A percentile compares a stretch with the other conserved stretches of the same genome.
These are phyloP conservation scores for Papilionanthe hybrid DNA, from an alignment of 116 monocot species.

Conservation along the genomic window DNA sequence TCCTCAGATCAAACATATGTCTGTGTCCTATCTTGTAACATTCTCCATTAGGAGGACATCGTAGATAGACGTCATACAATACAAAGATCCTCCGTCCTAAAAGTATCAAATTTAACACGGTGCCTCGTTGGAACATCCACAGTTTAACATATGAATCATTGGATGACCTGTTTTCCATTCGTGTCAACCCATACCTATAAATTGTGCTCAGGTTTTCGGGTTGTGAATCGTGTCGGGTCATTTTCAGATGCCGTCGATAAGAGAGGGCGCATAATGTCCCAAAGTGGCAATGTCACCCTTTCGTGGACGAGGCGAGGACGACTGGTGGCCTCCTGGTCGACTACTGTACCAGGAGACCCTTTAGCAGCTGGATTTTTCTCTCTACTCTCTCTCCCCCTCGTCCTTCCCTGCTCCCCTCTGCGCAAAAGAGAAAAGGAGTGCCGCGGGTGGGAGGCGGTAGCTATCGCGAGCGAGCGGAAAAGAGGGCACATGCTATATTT, in stretches of 20 bases:
- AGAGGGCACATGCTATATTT: neutral
- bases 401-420: neutral
- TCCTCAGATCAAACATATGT: too few species aligned
- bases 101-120: too few species aligned
- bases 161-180: too few species aligned
- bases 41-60: too few species aligned
- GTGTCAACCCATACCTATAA: too few species aligned
- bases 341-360: constrained; percentile 2
- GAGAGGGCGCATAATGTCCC: neutral
- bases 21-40: too few species aligned
- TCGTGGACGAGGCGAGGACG: neutral
- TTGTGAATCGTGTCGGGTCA: neutral
- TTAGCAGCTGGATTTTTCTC: constrained; percentile 9
- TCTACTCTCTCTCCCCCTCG: neutral
- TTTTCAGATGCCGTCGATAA: neutral
- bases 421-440: neutral
- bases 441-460: neutral
- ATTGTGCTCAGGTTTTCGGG: too few species aligned
- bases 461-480: neutral
- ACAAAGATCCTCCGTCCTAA: too few species aligned
- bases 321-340: constrained; percentile 3
- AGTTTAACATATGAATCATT: too few species aligned
- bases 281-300: neutral
- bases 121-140: too few species aligned
- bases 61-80: too few species aligned